A percentile compares a stretch with the other conserved stretches of the same genome.
Evolutionary conservation across 73 alveolate species (phyloP).

Genomic region (Paramecium tetraurelia): DNA sequence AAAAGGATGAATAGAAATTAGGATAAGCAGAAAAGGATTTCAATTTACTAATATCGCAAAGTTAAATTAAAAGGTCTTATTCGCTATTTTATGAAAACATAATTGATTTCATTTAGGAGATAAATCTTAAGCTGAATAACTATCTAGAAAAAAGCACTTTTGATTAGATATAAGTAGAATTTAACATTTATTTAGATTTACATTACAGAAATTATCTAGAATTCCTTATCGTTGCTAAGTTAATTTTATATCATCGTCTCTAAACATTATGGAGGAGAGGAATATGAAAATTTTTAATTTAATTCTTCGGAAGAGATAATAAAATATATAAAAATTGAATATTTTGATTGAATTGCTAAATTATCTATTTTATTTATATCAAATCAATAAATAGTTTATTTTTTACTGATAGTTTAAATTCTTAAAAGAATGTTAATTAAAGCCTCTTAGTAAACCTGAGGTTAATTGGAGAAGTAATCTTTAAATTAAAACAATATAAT

Average conservation of each 20-base stretch:
- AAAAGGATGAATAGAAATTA: not conserved
- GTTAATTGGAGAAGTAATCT: no score
- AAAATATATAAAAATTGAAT: not conserved
- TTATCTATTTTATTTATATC: no score
- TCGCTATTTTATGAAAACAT: conserved; percentile 24
- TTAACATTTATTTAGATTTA: not conserved
- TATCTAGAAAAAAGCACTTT: not conserved
- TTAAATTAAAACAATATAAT: no score
- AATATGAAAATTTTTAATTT: conserved; percentile 25
- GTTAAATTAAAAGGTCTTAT: not conserved
- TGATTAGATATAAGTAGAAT: not conserved
- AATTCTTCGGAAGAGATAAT: not conserved
- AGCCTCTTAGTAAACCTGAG: not conserved
- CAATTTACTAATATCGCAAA: not conserved
- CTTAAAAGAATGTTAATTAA: not conserved
- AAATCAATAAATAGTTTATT: no score
- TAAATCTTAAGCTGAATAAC: not conserved
- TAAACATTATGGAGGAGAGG: conserved; percentile 38
- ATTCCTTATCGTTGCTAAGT: conserved; percentile 3
- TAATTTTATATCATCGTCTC: conserved; percentile 25
- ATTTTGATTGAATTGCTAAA: not conserved
- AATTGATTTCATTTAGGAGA: conserved; percentile 2
- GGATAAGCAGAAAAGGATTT: conserved; percentile 32
- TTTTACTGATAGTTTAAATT: no score
- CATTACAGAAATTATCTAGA: not conserved